Conservation (phyloP, 2,329 filamentous ascomycete genomes). For the Pleomassaria siparia region DNA sequence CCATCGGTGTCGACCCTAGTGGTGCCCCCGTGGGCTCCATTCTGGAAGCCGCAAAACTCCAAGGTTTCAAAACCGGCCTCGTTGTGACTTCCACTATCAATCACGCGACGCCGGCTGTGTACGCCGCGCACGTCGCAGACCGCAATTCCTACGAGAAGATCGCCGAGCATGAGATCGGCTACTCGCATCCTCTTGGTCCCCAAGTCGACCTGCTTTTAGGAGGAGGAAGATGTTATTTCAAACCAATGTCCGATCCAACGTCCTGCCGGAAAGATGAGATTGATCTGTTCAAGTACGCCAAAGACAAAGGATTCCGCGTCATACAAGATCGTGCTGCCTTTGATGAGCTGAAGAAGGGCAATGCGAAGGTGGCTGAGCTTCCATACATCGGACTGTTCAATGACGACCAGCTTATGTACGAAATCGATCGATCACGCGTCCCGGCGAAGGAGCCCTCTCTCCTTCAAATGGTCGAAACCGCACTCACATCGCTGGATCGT, state of each 20-base stretch:
- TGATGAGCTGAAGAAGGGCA: constrained; percentile 31
- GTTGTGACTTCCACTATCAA: constrained; percentile 48
- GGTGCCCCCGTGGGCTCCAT: constrained; percentile 42
- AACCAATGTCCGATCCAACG: constrained; percentile 38
- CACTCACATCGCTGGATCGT: constrained; percentile 40
- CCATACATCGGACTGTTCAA: constrained; percentile 47
- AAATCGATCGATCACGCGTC: constrained; percentile 42
- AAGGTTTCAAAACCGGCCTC: constrained; percentile 46
- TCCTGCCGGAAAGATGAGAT: constrained; percentile 44
- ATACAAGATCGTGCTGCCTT: constrained; percentile 42
- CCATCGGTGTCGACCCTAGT: constrained; percentile 38
- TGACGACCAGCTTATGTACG: constrained; percentile 40
- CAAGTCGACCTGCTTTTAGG: constrained; percentile 46
- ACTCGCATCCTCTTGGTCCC: constrained; percentile 43
- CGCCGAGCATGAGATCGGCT: constrained; percentile 45
- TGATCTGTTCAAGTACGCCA: constrained; percentile 41
- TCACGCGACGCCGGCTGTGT: constrained; percentile 37
- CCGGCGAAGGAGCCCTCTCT: constrained; percentile 43
- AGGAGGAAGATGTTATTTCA: constrained; percentile 47
- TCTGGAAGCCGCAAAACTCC: constrained; percentile 44
- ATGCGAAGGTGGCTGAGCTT: constrained; percentile 25
- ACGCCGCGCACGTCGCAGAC: constrained; percentile 38
- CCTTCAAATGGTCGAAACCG: constrained; percentile 44
- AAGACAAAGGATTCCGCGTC: constrained; percentile 39
- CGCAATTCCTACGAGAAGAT: constrained; percentile 42